These are phyloP conservation scores for Pisolithus marmoratus DNA, from an alignment of 768 basidiomycete species.

Conservation along the genomic window DNA sequence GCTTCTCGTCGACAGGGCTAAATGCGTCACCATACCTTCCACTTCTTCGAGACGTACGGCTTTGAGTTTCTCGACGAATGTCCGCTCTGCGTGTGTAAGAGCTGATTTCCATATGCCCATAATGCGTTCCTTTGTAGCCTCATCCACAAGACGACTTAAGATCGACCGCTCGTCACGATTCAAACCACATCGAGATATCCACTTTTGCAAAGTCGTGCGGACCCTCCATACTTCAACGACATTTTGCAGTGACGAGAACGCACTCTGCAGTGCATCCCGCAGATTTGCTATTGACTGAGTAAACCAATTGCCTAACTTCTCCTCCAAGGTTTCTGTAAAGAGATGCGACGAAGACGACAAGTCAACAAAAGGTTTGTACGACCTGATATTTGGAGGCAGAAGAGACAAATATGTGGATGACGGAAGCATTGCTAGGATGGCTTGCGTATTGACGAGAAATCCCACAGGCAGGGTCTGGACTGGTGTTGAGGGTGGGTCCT, in stretches of 20 bases:
- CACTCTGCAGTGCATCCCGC: conserved; percentile 40
- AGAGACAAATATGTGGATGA: conserved; percentile 80
- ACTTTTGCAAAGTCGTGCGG: conserved; percentile 45
- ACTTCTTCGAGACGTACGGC: conserved; percentile 12
- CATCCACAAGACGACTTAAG: conserved; percentile 46
- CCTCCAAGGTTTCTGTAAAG: conserved; percentile 35
- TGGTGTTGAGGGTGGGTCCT: conserved; percentile 31
- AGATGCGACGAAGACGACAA: conserved; percentile 49
- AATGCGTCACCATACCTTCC: conserved; percentile 11
- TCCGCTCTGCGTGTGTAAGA: conserved; percentile 38
- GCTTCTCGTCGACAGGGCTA: neutral
- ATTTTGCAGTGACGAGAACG: conserved; percentile 54
- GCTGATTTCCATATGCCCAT: conserved; percentile 52
- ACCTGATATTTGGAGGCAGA: conserved; percentile 62
- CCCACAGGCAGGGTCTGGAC: conserved; percentile 38
- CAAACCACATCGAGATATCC: conserved; percentile 41
- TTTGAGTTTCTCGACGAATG: conserved; percentile 41
- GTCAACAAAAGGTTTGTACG: conserved; percentile 85
- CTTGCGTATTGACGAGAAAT: conserved; percentile 59
- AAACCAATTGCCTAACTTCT: conserved; percentile 63
- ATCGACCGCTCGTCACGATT: conserved; percentile 40
- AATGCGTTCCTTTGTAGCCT: conserved; percentile 48
- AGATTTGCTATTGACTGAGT: conserved; percentile 42
- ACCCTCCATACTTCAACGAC: conserved; percentile 70
- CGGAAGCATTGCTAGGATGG: conserved; percentile 64